Conservation (phyloP, 495 filamentous ascomycete genomes). For the Talaromyces liani region DNA sequence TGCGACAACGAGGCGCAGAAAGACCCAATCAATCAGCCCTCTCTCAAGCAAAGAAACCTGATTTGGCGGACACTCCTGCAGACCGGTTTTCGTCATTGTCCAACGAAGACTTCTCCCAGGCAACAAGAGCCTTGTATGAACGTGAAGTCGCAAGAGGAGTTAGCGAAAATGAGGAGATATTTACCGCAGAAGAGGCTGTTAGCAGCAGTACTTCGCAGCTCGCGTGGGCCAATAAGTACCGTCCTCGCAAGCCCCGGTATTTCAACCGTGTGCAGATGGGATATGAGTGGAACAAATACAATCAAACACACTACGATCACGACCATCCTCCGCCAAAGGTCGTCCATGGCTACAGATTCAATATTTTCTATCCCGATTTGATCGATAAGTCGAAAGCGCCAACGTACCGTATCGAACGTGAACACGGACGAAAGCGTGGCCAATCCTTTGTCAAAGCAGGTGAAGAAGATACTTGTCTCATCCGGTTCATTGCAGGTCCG, state of each 20-base stretch:
- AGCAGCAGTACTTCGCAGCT: constrained; percentile 51
- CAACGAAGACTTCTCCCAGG: constrained; percentile 85
- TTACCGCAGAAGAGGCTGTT: constrained; percentile 83
- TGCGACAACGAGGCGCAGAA: constrained; percentile 45
- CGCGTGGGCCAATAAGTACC: constrained; percentile 83
- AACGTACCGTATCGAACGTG: constrained; percentile 89
- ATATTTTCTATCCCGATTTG: constrained; percentile 98
- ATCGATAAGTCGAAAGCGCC: constrained; percentile 93
- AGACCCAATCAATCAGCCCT: constrained; percentile 33
- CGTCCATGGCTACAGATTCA: constrained; percentile 98
- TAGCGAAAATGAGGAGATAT: constrained; percentile 92
- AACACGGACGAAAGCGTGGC: constrained; percentile 78
- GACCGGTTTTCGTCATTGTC: constrained; percentile 67
- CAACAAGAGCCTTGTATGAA: constrained; percentile 86
- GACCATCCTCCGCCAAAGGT: constrained; percentile 98
- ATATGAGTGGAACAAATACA: constrained; percentile 99
- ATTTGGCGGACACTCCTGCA: constrained; percentile 33
- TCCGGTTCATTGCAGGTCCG: constrained; percentile 90
- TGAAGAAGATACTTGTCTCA: constrained; percentile 94
- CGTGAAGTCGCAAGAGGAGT: constrained; percentile 89
- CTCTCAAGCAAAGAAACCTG: constrained; percentile 24
- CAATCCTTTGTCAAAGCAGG: constrained; percentile 94
- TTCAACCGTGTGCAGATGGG: constrained; percentile 99
- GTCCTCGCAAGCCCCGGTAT: constrained; percentile 89
- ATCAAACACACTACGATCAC: constrained; percentile 99